Percentiles rank a stretch among this genome's conserved stretches.
Evolutionary conservation across 495 filamentous ascomycete genomes (phyloP).

Genomic region (Cercophora samala): DNA sequence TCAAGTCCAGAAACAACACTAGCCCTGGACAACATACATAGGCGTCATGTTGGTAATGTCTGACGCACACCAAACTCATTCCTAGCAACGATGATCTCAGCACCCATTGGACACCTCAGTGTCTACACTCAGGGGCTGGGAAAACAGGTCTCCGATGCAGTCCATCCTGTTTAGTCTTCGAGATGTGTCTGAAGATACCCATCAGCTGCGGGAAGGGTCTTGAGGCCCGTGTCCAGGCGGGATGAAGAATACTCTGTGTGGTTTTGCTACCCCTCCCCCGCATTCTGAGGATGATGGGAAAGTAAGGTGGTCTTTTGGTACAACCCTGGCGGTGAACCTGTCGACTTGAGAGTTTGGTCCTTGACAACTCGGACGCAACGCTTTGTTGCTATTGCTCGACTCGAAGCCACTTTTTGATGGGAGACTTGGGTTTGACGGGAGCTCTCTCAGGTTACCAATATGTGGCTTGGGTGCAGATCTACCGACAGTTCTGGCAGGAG

Average conservation of each 20-base stretch:
- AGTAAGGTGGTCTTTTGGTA: not conserved
- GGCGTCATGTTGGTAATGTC: constrained; percentile 20
- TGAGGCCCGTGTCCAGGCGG: constrained; percentile 10
- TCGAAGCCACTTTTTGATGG: no score
- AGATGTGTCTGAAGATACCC: not conserved
- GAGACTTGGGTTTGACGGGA: not conserved
- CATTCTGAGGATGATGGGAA: constrained; percentile 21
- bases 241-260: not conserved
- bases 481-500: not conserved
- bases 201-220: constrained; percentile 11
- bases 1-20: constrained; percentile 2
- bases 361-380: constrained; percentile 23
- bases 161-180: constrained; percentile 9
- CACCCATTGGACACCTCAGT: no score
- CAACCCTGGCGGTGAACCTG: constrained; percentile 17
- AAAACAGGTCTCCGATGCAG: constrained; percentile 19
- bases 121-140: constrained; percentile 19
- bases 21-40: not conserved
- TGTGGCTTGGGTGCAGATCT: not conserved
- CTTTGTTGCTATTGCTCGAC: constrained; percentile 24
- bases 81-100: not conserved
- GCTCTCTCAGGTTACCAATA: not conserved
- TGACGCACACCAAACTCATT: constrained; percentile 18
- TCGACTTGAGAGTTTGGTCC: constrained; percentile 22
- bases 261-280: constrained; percentile 20